These are phyloP conservation scores for Starmera dryadoides DNA, from an alignment of 805 yeast species.

Conservation along the genomic window DNA sequence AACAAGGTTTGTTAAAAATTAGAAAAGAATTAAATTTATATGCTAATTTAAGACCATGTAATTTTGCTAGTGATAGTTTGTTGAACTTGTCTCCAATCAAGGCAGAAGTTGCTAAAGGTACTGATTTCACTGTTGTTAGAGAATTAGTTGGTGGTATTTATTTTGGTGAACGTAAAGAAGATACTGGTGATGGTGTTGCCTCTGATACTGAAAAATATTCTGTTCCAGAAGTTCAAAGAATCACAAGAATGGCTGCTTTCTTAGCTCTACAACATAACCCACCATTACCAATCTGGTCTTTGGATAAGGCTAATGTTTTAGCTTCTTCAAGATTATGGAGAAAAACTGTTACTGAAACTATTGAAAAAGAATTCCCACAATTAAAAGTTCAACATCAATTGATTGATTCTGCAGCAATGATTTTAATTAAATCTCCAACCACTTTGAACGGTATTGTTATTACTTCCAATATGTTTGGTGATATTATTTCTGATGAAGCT, in stretches of 20 bases:
- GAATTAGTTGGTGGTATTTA: slow-evolving; percentile 98
- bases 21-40: slow-evolving; percentile 91
- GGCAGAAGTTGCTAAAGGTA: slow-evolving; percentile 78
- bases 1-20: slow-evolving; percentile 90
- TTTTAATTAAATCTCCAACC: slow-evolving; percentile 85
- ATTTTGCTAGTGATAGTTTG: slow-evolving; percentile 79
- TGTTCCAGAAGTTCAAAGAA: slow-evolving; percentile 88
- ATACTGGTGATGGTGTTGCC: slow-evolving; percentile 79
- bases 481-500: slow-evolving; percentile 96
- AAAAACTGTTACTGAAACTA: slow-evolving; percentile 80
- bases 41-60: slow-evolving; percentile 96
- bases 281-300: slow-evolving; percentile 91
- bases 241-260: slow-evolving; percentile 97
- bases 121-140: slow-evolving; percentile 88
- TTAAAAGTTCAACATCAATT: slow-evolving; percentile 85
- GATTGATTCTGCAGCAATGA: slow-evolving; percentile 99
- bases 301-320: slow-evolving; percentile 95
- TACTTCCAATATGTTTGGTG: slow-evolving; percentile 97
- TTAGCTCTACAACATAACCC: slow-evolving; percentile 90
- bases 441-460: slow-evolving; percentile 87
- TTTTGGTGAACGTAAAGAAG: slow-evolving; percentile 94
- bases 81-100: slow-evolving; percentile 85
- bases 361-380: slow-evolving; percentile 85
- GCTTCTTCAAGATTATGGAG: slow-evolving; percentile 98
- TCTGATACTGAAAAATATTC: slow-evolving; percentile 91